Percentiles rank a stretch among this genome's conserved stretches.
These are phyloP conservation scores for Colletotrichum sp. DNA, from an alignment of 2,329 filamentous ascomycete species.

Conservation along the genomic window DNA sequence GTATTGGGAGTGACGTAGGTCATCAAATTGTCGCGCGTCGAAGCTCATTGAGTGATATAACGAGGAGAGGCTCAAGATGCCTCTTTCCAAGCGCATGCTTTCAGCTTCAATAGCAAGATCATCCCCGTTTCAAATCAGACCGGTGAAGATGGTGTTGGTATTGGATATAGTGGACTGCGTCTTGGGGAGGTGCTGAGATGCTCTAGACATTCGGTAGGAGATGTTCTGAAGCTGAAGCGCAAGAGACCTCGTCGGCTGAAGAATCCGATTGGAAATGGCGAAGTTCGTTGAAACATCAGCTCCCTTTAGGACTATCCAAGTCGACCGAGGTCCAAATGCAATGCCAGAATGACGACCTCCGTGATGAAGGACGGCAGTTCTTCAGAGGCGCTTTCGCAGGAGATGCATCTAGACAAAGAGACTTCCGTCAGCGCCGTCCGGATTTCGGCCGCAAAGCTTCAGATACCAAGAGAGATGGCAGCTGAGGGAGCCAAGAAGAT, in stretches of 20 bases:
- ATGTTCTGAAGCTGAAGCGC: background rate
- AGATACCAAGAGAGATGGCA: fast-evolving
- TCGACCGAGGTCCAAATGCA: background rate
- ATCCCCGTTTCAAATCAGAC: fast-evolving
- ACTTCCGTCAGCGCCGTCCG: background rate
- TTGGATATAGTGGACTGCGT: background rate
- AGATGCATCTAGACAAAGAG: background rate
- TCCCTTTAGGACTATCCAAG: background rate
- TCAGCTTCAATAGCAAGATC: background rate
- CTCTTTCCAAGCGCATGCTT: background rate
- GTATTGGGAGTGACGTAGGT: background rate
- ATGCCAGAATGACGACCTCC: background rate
- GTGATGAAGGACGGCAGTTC: background rate
- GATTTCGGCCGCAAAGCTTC: too few species aligned
- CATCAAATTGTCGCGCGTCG: background rate
- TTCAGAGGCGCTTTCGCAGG: background rate
- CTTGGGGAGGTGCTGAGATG: background rate
- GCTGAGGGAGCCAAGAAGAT: background rate
- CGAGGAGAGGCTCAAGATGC: background rate
- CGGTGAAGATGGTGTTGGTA: background rate
- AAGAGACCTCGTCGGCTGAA: background rate
- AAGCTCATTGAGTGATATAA: background rate
- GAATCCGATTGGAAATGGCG: background rate
- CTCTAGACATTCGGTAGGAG: fast-evolving
- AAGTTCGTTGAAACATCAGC: background rate